Evolutionary conservation across 1,139 yeast genomes (phyloP), one percentile per base, ranked within the genome.

Genomic region (Taphrina flavorubra): DNA sequence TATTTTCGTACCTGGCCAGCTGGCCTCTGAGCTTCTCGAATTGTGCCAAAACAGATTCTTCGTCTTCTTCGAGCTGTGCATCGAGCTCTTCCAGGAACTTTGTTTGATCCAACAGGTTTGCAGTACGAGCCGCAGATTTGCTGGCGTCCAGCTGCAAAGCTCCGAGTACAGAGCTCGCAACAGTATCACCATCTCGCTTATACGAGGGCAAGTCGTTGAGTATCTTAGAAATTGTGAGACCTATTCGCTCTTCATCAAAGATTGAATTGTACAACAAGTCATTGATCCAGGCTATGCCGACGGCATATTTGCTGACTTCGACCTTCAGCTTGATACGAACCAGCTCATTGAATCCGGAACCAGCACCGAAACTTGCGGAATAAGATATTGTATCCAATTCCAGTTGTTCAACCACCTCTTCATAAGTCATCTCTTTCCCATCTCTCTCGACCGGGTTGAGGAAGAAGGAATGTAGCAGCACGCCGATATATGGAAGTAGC

Each of bases 221-320:
- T 63, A 88, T 81, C 75, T 90, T 90, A 72, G 92, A 96, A 61
- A 92, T 77, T 36, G 88, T 82, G 36, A 90, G 86, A 72, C 83
- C 83, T 31, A 92, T 84, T 76, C 98, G 83, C 18, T 85, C 83
- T 71, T 85, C 86, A 70, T 92, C 97, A 76, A 90, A 90, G 5
- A 85, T 83, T 20, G 89, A 83, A 74, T 84, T 82, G 76, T 85
- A 86, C 74, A 92, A 79, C 20, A 90, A 82, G 69, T 86, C 86
- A 51, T 81, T 79, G 51, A 90, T 80, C 99, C 98, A 94, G 39
- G 85, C 83, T 60, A 92, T 85, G 0, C 94, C 94, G 57, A 82
- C 82, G 0, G 75, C 72, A 75, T 92, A 95, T 70, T 91, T 87
- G 10, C 80, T 81, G 8, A 82, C 80, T 73, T 85, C 87, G 59